These are phyloP conservation scores for Backusella mclennaniae DNA, from an alignment of 192 early-diverging fungal genomes.

Conservation along the genomic window DNA sequence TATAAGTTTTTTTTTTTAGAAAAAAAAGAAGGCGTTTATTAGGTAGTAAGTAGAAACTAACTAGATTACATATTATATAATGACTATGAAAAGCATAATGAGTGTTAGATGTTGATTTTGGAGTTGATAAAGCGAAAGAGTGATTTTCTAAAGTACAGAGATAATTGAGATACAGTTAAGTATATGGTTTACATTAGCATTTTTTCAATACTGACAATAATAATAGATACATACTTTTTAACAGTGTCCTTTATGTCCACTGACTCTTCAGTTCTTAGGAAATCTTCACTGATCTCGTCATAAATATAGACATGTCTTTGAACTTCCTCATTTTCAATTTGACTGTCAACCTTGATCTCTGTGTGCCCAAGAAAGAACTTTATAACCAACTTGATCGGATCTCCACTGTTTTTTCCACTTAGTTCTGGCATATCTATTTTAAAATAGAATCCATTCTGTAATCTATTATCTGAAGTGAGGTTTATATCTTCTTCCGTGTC, in stretches of 20 bases:
- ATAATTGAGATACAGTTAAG: neutral
- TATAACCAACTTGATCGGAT: neutral
- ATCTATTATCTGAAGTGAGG: neutral
- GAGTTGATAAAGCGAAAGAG: neutral
- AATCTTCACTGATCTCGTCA: neutral
- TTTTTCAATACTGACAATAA: neutral
- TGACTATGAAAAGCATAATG: neutral
- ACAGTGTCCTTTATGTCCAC: neutral
- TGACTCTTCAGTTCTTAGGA: neutral
- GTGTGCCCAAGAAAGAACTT: neutral
- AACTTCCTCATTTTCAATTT: neutral
- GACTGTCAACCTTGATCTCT: slow-evolving; percentile 4
- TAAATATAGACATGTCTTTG: neutral
- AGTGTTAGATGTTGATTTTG: neutral
- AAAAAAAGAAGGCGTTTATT: neutral
- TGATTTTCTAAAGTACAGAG: neutral
- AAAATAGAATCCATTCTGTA: neutral
- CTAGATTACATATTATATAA: neutral
- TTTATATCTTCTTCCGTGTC: neutral
- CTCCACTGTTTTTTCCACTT: neutral
- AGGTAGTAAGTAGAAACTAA: neutral
- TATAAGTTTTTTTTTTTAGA: no score
- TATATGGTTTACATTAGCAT: neutral
- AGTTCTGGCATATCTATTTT: neutral
- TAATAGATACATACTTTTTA: neutral